Evolutionary conservation across 225 moss, liverwort and hornwort species (phyloP).

Genomic region (Rhytidiadelphus loreus): DNA sequence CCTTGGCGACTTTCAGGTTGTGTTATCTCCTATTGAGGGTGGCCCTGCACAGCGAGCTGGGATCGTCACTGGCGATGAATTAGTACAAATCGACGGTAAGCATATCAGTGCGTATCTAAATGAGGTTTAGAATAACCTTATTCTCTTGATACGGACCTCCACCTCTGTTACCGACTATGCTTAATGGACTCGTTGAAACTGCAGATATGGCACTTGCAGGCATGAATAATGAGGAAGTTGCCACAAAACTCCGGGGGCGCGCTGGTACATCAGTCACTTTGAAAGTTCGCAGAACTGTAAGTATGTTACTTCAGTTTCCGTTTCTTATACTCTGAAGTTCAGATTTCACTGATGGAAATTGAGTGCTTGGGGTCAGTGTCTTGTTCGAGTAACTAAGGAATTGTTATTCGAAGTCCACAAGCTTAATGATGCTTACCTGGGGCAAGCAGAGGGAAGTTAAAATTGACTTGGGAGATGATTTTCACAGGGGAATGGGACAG

Average conservation of each 20-base stretch:
- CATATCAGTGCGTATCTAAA: not conserved
- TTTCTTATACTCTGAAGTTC: not conserved
- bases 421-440: not conserved
- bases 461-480: not conserved
- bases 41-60: constrained; percentile 96
- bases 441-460: not conserved
- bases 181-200: not conserved
- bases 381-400: not conserved
- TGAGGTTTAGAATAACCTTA: not conserved
- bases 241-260: constrained; percentile 75
- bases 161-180: not conserved
- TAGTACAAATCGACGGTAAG: constrained; percentile 90
- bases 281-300: constrained; percentile 73
- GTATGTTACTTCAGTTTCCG: not conserved
- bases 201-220: constrained; percentile 68
- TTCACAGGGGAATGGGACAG: constrained; percentile 7
- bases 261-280: constrained; percentile 92
- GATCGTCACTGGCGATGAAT: constrained; percentile 80
- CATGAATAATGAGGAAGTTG: constrained; percentile 89
- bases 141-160: not conserved
- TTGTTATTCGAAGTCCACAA: not conserved
- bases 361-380: not conserved
- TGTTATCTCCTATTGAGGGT: constrained; percentile 83
- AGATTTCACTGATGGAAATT: not conserved
- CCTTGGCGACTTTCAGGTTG: constrained; percentile 44